These are phyloP conservation scores for Blastocystis sp. DNA, from an alignment of 352 stramenopile genomes.

Conservation along the genomic window DNA sequence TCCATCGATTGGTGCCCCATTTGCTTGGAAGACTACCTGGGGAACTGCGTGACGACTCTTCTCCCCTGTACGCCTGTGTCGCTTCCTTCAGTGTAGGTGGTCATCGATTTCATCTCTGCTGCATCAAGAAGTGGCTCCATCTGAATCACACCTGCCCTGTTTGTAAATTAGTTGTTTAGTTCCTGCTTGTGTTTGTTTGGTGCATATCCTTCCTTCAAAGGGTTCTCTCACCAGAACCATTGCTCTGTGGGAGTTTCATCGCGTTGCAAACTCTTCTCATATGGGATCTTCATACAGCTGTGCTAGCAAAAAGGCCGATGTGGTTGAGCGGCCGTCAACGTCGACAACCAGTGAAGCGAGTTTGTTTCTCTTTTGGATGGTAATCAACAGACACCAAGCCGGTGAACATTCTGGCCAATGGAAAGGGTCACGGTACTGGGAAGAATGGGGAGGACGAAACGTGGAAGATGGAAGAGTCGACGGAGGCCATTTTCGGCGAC, in stretches of 20 bases:
- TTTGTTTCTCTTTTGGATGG: background rate
- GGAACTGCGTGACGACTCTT: constrained; percentile 22
- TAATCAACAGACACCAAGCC: background rate
- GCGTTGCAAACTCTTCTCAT: background rate
- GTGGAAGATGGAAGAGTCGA: background rate
- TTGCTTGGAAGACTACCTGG: constrained; percentile 36
- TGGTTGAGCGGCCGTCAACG: background rate
- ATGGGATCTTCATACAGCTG: background rate
- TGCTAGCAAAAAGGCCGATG: background rate
- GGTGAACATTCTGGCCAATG: background rate
- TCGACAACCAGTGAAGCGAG: background rate
- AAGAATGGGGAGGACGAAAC: background rate
- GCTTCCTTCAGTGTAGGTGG: background rate
- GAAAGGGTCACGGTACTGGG: background rate
- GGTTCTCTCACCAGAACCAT: background rate
- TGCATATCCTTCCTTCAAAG: background rate
- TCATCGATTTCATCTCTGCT: constrained; percentile 27
- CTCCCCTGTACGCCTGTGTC: constrained; percentile 8
- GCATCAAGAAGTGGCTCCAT: constrained; percentile 45
- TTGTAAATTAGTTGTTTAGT: constrained; percentile 49
- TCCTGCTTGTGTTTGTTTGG: background rate
- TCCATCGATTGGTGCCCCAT: constrained; percentile 43
- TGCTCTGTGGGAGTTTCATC: too few species aligned
- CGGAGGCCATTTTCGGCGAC: constrained; percentile 8
- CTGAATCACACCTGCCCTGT: constrained; percentile 55